Evolutionary conservation across 331 rosid genomes (phyloP), one percentile per base, ranked within the genome.

Genomic region (Telfairia occidentalis): DNA sequence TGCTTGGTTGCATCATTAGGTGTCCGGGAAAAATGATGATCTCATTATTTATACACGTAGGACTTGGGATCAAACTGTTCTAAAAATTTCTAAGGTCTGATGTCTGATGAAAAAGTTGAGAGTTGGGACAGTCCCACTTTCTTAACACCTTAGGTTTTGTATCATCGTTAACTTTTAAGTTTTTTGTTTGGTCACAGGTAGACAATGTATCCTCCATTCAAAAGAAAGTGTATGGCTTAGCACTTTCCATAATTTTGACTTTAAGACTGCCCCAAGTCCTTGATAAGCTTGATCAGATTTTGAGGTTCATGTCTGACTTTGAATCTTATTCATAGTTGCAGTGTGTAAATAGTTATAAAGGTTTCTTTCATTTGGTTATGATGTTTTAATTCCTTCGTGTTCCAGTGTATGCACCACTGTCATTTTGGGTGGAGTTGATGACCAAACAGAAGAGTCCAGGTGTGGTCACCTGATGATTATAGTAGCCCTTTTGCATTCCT

Each of bases 401-500:
- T 75, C 84, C 86, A 94, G 98, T 80, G 95, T 94, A 66, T 94
- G 97, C 83, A 94, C 96, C 15, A 88, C 92, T 86, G 96, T 91
- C 55, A 88, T 94, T 77, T 53, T 94, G 86, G 91, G 92, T 49
- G 83, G 87, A 65, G 83, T 81, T 9, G 88, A 86, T 63, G 97
- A 94, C 80, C 78, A 79, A 73, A 40, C 90, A 77, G 97, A 94
- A 71, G 95, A 89, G 70, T 89, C 97, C 77, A 89, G 98, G 98
- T 94, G 80, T 71, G 86, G 63, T 78, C 45, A 67, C 78, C 71
- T 69, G 37, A 60, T 69, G 49, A 75, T 59, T 79, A 24, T 76
- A 18, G 58, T 63, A 69, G 49, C 73, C n/a, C 21, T 50, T 30
- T 73, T 58, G 3, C 21, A 74, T 16, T 46, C 57, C 54, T 76